Evolutionary conservation across 2,329 filamentous ascomycete genomes (phyloP).

Genomic region (Fusarium virguliforme): DNA sequence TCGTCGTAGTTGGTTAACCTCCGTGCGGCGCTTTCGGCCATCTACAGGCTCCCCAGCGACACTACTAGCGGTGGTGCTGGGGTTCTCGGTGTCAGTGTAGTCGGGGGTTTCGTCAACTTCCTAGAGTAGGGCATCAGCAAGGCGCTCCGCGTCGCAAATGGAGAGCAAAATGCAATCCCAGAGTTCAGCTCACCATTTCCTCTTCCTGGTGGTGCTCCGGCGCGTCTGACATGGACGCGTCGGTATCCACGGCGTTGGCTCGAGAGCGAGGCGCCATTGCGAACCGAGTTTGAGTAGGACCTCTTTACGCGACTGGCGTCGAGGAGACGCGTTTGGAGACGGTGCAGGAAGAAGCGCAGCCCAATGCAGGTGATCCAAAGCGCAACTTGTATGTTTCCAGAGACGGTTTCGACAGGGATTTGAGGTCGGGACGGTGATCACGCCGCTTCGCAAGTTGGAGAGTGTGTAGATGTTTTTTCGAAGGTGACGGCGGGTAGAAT

Average conservation of each 20-base stretch:
- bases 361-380: slow-evolving; percentile 21
- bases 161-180: neutral
- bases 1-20: slow-evolving; percentile 90
- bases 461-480: slow-evolving; percentile 55
- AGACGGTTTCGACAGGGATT: slow-evolving; percentile 16
- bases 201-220: slow-evolving; percentile 64
- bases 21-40: slow-evolving; percentile 87
- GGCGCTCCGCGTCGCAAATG: slow-evolving; percentile 10
- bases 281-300: slow-evolving; percentile 52
- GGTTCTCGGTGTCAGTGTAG: slow-evolving; percentile 77
- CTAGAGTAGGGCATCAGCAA: slow-evolving; percentile 54
- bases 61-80: slow-evolving; percentile 84
- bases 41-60: slow-evolving; percentile 84
- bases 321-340: slow-evolving; percentile 63
- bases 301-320: slow-evolving; percentile 69
- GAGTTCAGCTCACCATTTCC: slow-evolving; percentile 64
- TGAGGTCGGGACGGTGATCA: slow-evolving; percentile 29
- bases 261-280: slow-evolving; percentile 71
- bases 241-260: slow-evolving; percentile 69
- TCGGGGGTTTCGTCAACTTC: slow-evolving; percentile 78
- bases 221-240: slow-evolving; percentile 76
- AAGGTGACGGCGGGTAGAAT: slow-evolving; percentile 54
- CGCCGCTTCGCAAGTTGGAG: slow-evolving; percentile 32
- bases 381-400: slow-evolving; percentile 8
- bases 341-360: slow-evolving; percentile 28